Conservation (phyloP, 768 basidiomycete species). For the Cyclocybe cylindracea region DNA sequence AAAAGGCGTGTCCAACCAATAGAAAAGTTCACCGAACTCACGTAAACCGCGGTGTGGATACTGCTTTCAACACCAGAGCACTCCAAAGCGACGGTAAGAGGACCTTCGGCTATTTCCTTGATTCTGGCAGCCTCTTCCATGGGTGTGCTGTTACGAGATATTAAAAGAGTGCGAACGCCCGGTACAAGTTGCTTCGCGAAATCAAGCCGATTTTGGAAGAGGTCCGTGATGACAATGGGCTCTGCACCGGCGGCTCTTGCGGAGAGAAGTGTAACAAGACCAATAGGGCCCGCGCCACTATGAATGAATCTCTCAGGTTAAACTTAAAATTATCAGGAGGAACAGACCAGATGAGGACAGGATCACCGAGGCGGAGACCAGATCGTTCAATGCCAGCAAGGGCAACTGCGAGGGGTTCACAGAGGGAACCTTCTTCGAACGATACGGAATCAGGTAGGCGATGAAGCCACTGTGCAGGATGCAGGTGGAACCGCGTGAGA, state of each 20-base stretch:
- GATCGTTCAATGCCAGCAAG: constrained; percentile 69
- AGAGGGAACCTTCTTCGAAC: constrained; percentile 68
- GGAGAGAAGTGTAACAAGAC: constrained; percentile 60
- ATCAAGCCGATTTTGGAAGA: constrained; percentile 64
- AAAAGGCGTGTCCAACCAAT: not conserved
- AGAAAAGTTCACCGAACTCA: constrained; percentile 25
- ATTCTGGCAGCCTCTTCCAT: constrained; percentile 55
- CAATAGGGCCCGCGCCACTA: constrained; percentile 71
- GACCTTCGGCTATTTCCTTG: constrained; percentile 49
- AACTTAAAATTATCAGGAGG: not conserved
- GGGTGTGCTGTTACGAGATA: constrained; percentile 43
- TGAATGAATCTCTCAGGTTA: not conserved
- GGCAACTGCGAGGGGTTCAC: constrained; percentile 68
- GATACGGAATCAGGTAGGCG: constrained; percentile 61
- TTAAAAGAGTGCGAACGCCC: constrained; percentile 56
- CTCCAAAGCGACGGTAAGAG: constrained; percentile 56
- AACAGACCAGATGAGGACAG: constrained; percentile 57
- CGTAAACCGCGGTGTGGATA: constrained; percentile 58
- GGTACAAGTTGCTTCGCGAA: constrained; percentile 66
- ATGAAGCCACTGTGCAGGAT: constrained; percentile 70
- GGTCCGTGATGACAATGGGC: constrained; percentile 68
- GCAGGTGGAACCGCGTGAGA: constrained; percentile 64
- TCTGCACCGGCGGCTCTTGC: constrained; percentile 71
- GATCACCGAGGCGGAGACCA: constrained; percentile 64
- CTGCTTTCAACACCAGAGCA: constrained; percentile 69